A percentile compares a stretch with the other conserved stretches of the same genome.
Conservation (phyloP, 148 eudicot species). For the Amaranthus cruentus region DNA sequence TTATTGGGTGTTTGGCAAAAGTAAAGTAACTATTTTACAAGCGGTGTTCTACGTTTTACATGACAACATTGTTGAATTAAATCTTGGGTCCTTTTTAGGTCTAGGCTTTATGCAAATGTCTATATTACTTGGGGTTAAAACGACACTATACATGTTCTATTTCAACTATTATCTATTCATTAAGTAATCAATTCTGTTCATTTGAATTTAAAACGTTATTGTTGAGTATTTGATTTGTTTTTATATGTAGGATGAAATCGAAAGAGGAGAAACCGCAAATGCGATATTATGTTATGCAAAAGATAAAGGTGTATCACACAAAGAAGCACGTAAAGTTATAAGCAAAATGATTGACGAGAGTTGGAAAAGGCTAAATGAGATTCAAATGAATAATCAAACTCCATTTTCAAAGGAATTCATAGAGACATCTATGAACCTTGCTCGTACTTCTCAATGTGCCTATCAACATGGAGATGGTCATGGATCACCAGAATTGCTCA, state of each 20-base stretch:
- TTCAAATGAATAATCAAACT: not conserved
- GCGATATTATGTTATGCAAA: slow-evolving; percentile 27
- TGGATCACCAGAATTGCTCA: slow-evolving; percentile 26
- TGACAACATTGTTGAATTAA: too few relatives aligned
- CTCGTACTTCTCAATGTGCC: slow-evolving; percentile 20
- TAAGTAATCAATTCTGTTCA: too few relatives aligned
- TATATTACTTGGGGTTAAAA: too few relatives aligned
- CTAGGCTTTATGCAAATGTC: too few relatives aligned
- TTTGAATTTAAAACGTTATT: not conserved
- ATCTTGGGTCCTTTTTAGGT: too few relatives aligned
- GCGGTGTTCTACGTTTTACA: too few relatives aligned
- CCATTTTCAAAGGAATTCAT: slow-evolving; percentile 13
- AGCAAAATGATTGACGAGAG: slow-evolving; percentile 24
- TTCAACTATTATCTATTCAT: too few relatives aligned
- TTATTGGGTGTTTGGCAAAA: too few relatives aligned
- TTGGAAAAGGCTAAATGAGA: slow-evolving; percentile 32
- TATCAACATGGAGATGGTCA: slow-evolving; percentile 39
- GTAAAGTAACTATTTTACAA: too few relatives aligned
- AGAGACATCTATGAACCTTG: slow-evolving; percentile 25
- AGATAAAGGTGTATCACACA: slow-evolving; percentile 20
- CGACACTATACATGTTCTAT: too few relatives aligned
- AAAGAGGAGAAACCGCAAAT: slow-evolving; percentile 34
- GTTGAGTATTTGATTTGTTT: not conserved
- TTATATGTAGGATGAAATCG: slow-evolving; percentile 24
- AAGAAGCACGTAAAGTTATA: slow-evolving; percentile 23